These are phyloP conservation scores for Dimargaris cristalligena DNA, from an alignment of 192 early-diverging fungal genomes.

Conservation along the genomic window DNA sequence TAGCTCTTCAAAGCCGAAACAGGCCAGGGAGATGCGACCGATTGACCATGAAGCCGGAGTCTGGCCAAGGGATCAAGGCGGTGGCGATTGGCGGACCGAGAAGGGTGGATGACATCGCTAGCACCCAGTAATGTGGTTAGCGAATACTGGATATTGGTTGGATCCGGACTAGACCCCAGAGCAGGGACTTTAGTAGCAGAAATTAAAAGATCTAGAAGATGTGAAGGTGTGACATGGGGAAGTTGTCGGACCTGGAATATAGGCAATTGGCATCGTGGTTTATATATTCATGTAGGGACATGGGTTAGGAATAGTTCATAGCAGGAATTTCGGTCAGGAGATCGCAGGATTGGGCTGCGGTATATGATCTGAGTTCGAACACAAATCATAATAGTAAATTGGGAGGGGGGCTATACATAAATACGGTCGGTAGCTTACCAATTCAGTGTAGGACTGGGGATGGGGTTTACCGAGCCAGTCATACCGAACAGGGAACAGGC, in stretches of 20 bases:
- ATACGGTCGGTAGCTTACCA: no score
- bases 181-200: slow-evolving; percentile 16
- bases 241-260: slow-evolving; percentile 18
- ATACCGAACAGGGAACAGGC: slow-evolving; percentile 42
- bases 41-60: slow-evolving; percentile 8
- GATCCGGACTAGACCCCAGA: slow-evolving; percentile 21
- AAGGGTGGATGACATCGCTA: neutral
- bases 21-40: slow-evolving; percentile 9
- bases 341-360: no score
- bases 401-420: no score
- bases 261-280: no score
- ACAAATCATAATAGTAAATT: no score
- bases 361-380: no score
- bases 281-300: no score
- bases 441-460: slow-evolving; percentile 31
- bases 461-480: slow-evolving; percentile 52
- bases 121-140: slow-evolving; percentile 9
- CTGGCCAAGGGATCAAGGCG: slow-evolving; percentile 8
- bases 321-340: no score
- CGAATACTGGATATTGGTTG: slow-evolving; percentile 16
- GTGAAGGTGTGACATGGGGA: slow-evolving; percentile 15
- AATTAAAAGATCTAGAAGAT: slow-evolving; percentile 17
- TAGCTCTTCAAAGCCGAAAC: slow-evolving; percentile 15
- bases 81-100: neutral
- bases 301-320: no score